Evolutionary conservation across 2,329 filamentous ascomycete genomes (phyloP), one percentile per base, ranked within the genome.

Genomic region (Cladophialophora immunda): DNA sequence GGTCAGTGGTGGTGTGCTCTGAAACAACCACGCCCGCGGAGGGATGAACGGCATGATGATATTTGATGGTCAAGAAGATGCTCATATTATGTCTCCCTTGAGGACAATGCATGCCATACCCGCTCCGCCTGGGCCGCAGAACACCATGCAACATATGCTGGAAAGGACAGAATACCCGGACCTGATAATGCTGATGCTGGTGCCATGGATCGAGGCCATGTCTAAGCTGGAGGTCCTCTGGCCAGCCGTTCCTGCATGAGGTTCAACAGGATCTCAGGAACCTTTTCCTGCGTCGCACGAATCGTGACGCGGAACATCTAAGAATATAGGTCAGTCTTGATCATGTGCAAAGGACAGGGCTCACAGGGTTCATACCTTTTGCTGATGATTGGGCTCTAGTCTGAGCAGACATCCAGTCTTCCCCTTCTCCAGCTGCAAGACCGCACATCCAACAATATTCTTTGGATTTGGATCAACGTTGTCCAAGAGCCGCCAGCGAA

Each of bases 271-370:
- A 94, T 85, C 1, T 87, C 85, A 7, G 95, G 93, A 0, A 99
- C 92, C 34, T 85, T 87, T 76, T 98, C 95, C 75, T 98, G 94
- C 0, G 95, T 99, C 5, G 94, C 95, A 69, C 95, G 88, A 73
- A 99, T 90, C 0, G 95, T 99, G 68, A 98, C 84, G 61, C 95
- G 94, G 75, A 96, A 92, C 93, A 97, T 97, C 95, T 97, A 72
- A 25, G 17, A 7, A 36, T 30, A 50, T 17, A 56, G n/a, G 58
- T 76, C 45, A 68, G 58, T 64, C 29, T 50, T 25, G 15, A 19
- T 38, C 22, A 29, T 50, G 57, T 54, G 27, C 29, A 4, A 36
- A 45, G 27, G n/a, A 50, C 13, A 27, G 32, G 15, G 29, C 41
- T 52, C 41, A 36, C 15, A 15, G 36, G 27, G 32, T 53, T 81